Conservation (phyloP, 2,329 filamentous ascomycete genomes). For the Magnaporthiopsis rhizophila region DNA sequence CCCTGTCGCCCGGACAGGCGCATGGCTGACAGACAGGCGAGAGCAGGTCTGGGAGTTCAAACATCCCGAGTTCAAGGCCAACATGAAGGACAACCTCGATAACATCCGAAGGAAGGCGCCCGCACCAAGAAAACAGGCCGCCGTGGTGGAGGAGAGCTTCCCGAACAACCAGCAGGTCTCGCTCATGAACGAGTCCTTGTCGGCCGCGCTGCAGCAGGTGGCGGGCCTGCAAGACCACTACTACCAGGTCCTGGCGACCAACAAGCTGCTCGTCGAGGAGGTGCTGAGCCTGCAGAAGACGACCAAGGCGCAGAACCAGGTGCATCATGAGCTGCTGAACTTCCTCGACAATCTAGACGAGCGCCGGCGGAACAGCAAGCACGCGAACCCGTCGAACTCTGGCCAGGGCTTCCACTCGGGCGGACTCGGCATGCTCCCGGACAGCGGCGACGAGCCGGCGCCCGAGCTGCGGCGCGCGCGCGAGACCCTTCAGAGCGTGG, state of each 20-base stretch:
- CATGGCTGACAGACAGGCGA: neutral
- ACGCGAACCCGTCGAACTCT: slow-evolving; percentile 27
- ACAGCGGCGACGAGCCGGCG: slow-evolving; percentile 38
- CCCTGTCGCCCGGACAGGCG: neutral
- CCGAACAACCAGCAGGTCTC: slow-evolving; percentile 82
- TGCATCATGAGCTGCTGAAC: slow-evolving; percentile 49
- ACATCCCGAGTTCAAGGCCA: slow-evolving; percentile 89
- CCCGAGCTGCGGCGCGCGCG: slow-evolving; percentile 47
- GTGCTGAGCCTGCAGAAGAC: slow-evolving; percentile 53
- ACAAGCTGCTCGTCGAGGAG: slow-evolving; percentile 54
- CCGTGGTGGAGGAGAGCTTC: slow-evolving; percentile 57
- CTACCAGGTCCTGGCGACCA: slow-evolving; percentile 62
- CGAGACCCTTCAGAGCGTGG: slow-evolving; percentile 41
- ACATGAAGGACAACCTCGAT: slow-evolving; percentile 93
- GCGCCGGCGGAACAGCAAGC: slow-evolving; percentile 33
- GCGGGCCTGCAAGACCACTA: slow-evolving; percentile 81
- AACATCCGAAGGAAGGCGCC: slow-evolving; percentile 95
- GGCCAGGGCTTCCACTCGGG: slow-evolving; percentile 32
- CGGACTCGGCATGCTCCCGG: slow-evolving; percentile 31
- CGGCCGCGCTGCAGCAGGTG: slow-evolving; percentile 87
- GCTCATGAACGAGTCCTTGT: slow-evolving; percentile 77
- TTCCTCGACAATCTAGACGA: slow-evolving; percentile 43
- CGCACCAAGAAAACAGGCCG: slow-evolving; percentile 68
- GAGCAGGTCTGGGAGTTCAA: slow-evolving; percentile 87
- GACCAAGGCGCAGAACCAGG: slow-evolving; percentile 49